Percentiles rank a stretch among this genome's conserved stretches.
These are phyloP conservation scores for Parathielavia hyrcaniae DNA, from an alignment of 495 filamentous ascomycete species.

Conservation along the genomic window DNA sequence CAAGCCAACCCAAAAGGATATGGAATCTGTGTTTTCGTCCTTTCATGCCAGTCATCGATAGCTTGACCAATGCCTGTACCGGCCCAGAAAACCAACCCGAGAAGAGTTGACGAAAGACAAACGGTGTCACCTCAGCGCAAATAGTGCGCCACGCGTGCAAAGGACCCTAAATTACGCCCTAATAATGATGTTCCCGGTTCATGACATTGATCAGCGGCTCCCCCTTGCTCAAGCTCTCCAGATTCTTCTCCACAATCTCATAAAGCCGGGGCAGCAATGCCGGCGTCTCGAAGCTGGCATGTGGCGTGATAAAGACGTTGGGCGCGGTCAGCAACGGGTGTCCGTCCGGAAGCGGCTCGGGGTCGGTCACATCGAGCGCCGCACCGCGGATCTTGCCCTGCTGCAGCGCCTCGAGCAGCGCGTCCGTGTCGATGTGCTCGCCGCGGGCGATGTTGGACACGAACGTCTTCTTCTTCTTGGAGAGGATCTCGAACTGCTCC, in stretches of 20 bases:
- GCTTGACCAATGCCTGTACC: too few relatives aligned
- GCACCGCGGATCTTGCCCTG: conserved; percentile 58
- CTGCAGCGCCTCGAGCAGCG: conserved; percentile 58
- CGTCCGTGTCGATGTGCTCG: conserved; percentile 61
- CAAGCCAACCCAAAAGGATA: too few relatives aligned
- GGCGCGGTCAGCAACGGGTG: conserved; percentile 65
- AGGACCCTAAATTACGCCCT: neutral
- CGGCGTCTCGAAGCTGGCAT: conserved; percentile 59
- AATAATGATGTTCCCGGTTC: conserved; percentile 31
- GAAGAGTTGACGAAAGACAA: conserved; percentile 1
- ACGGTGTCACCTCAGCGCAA: neutral
- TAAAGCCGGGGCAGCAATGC: conserved; percentile 56
- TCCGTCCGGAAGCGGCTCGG: conserved; percentile 68
- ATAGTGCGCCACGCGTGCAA: neutral
- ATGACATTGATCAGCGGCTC: conserved; percentile 33
- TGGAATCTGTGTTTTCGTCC: too few relatives aligned
- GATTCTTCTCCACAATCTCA: conserved; percentile 43
- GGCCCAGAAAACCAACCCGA: neutral
- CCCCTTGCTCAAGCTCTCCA: conserved; percentile 28
- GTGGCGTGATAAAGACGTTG: conserved; percentile 73
- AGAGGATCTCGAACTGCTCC: conserved; percentile 62
- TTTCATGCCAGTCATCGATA: too few relatives aligned
- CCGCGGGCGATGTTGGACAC: conserved; percentile 73
- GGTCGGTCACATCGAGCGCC: conserved; percentile 80
- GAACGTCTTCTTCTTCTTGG: conserved; percentile 52